Conservation (phyloP, 2,329 filamentous ascomycete genomes). For the Colletotrichum tropicicola region DNA sequence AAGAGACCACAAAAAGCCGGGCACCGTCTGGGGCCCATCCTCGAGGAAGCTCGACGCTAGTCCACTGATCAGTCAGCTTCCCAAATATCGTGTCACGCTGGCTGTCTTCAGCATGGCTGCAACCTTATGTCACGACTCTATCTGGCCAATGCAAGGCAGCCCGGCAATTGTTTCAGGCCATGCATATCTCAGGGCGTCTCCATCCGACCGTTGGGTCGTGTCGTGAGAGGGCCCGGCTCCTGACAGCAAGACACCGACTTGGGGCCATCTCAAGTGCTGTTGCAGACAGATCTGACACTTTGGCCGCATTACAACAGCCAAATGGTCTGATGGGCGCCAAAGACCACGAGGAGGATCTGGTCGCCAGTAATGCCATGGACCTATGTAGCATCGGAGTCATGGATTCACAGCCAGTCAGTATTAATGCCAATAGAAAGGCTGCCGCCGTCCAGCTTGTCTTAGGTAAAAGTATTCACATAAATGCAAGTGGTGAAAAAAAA, state of each 20-base stretch:
- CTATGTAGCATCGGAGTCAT: neutral
- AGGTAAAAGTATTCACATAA: slow-evolving; percentile 16
- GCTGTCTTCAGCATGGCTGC: neutral
- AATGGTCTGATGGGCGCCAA: neutral
- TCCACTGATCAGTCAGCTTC: neutral
- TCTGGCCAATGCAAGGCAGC: slow-evolving; percentile 3
- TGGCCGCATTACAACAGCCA: slow-evolving; percentile 2
- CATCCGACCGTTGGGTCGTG: slow-evolving; percentile 14
- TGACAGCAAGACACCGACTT: slow-evolving; percentile 6
- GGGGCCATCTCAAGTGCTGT: slow-evolving; percentile 9
- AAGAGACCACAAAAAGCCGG: neutral
- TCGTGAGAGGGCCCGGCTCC: neutral
- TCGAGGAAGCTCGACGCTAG: neutral
- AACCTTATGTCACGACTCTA: slow-evolving; percentile 4
- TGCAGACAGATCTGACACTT: slow-evolving; percentile 2
- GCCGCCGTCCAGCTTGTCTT: slow-evolving; percentile 1
- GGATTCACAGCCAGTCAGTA: neutral
- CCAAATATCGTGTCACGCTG: neutral
- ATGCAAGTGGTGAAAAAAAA: slow-evolving; percentile 6
- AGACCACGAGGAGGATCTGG: neutral
- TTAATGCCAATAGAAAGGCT: neutral
- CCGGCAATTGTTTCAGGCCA: slow-evolving; percentile 21
- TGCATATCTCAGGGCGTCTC: slow-evolving; percentile 14
- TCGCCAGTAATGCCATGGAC: neutral
- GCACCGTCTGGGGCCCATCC: neutral